Percentiles rank a stretch among this genome's conserved stretches.
Evolutionary conservation across 1,284 basidiomycete species (phyloP).

Genomic region (Ustilago bromivora): DNA sequence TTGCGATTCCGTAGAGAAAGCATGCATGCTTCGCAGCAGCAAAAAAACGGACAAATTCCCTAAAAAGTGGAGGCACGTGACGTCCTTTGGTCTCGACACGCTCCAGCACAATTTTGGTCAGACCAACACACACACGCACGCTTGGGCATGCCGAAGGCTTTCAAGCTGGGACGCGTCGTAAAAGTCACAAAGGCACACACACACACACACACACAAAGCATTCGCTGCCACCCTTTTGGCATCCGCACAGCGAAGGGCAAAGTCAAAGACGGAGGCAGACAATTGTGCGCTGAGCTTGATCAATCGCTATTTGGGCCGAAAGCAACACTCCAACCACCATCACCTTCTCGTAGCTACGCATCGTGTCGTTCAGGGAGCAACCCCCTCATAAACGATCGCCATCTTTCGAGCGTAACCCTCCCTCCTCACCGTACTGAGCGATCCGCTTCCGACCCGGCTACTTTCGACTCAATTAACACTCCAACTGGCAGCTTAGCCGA

Average conservation of each 20-base stretch:
- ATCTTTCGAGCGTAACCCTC: background rate
- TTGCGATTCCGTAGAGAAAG: background rate
- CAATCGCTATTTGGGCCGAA: background rate
- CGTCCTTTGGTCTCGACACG: slow-evolving; percentile 21
- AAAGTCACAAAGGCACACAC: background rate
- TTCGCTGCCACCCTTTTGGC: background rate
- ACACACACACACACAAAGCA: slow-evolving; percentile 3
- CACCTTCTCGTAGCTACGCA: background rate
- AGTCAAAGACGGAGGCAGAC: background rate
- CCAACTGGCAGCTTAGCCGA: background rate
- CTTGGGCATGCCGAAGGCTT: background rate
- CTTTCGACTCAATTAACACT: too few species aligned
- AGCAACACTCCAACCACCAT: slow-evolving; percentile 4
- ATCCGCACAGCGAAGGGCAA: background rate
- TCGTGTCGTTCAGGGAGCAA: background rate
- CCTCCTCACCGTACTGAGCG: background rate
- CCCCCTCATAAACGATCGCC: background rate
- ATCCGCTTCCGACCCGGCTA: background rate
- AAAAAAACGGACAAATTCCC: slow-evolving; percentile 15
- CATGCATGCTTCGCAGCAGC: slow-evolving; percentile 11
- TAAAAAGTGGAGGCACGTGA: slow-evolving; percentile 49
- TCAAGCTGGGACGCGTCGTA: slow-evolving; percentile 7
- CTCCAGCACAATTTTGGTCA: slow-evolving; percentile 8
- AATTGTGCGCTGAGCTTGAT: background rate
- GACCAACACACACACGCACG: slow-evolving; percentile 28